These are phyloP conservation scores for Dissoconium aciculare DNA, from an alignment of 2,329 filamentous ascomycete species.

Conservation along the genomic window DNA sequence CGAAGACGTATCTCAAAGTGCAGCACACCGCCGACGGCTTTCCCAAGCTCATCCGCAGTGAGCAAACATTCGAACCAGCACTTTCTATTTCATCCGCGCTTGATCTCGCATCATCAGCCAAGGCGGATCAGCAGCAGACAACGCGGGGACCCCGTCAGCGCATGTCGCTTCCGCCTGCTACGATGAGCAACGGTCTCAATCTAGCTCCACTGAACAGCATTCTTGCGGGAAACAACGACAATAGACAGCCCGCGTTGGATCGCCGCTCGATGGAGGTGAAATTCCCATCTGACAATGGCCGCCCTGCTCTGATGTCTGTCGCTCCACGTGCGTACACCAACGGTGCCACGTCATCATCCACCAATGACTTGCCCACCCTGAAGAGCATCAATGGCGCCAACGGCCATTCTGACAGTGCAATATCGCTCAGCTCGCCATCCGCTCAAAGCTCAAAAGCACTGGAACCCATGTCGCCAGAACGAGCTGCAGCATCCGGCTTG, in stretches of 20 bases:
- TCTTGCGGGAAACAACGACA: conserved; percentile 26
- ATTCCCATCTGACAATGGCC: conserved; percentile 30
- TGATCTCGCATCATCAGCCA: conserved; percentile 55
- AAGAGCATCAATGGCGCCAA: conserved; percentile 45
- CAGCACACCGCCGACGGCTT: conserved; percentile 71
- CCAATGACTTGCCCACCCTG: conserved; percentile 73
- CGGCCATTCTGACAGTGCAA: conserved; percentile 39
- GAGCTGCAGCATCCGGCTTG: conserved; percentile 63
- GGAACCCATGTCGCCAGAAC: conserved; percentile 27
- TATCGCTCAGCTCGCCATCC: conserved; percentile 16
- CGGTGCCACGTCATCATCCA: conserved; percentile 69
- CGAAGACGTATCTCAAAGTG: conserved; percentile 55
- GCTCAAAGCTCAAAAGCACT: conserved; percentile 13
- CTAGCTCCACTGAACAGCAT: conserved; percentile 27
- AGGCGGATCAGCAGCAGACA: background rate
- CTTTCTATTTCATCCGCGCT: conserved; percentile 63
- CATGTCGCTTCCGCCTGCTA: conserved; percentile 25
- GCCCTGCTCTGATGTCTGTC: conserved; percentile 39
- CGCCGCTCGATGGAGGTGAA: conserved; percentile 36
- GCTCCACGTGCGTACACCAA: conserved; percentile 42
- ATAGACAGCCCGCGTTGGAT: conserved; percentile 27
- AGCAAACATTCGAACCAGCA: conserved; percentile 42
- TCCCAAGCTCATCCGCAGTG: conserved; percentile 61
- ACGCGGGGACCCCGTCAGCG: conserved; percentile 28
- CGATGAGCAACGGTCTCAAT: conserved; percentile 20